Conservation (phyloP, 306 rosid species). For the Vigna reflexopilosa region DNA sequence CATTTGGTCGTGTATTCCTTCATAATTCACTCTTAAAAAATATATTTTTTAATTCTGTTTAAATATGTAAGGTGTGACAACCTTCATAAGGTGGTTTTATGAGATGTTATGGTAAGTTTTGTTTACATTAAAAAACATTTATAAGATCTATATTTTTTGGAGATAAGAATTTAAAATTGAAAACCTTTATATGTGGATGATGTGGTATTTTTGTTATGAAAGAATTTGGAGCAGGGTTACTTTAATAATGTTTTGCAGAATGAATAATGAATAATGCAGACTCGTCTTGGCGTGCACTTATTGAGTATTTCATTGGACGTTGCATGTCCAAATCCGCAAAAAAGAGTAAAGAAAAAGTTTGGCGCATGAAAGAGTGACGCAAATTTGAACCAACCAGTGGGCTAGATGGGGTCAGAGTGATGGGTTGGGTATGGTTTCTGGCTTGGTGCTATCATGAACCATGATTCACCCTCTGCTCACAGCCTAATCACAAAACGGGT, state of each 20-base stretch:
- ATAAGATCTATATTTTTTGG: too few relatives aligned
- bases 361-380: not conserved
- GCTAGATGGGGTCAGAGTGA: conserved; percentile 31
- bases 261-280: not conserved
- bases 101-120: too few relatives aligned
- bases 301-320: conserved; percentile 33
- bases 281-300: conserved; percentile 6
- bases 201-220: too few relatives aligned
- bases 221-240: not conserved
- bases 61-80: not conserved
- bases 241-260: conserved; percentile 22
- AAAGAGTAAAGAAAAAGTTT: not conserved
- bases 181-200: too few relatives aligned
- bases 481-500: conserved; percentile 1
- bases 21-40: not conserved
- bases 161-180: too few relatives aligned
- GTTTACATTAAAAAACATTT: too few relatives aligned
- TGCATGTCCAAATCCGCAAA: conserved; percentile 28
- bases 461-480: conserved; percentile 31
- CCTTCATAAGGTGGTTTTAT: too few relatives aligned
- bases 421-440: conserved; percentile 28
- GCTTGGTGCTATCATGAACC: conserved; percentile 31
- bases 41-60: not conserved
- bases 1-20: not conserved
- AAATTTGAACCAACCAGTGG: conserved; percentile 15